Percentiles rank a stretch among this genome's conserved stretches.
Evolutionary conservation across 2,329 filamentous ascomycete genomes (phyloP).

Genomic region (Pseudopyrenochaeta lycopersici): DNA sequence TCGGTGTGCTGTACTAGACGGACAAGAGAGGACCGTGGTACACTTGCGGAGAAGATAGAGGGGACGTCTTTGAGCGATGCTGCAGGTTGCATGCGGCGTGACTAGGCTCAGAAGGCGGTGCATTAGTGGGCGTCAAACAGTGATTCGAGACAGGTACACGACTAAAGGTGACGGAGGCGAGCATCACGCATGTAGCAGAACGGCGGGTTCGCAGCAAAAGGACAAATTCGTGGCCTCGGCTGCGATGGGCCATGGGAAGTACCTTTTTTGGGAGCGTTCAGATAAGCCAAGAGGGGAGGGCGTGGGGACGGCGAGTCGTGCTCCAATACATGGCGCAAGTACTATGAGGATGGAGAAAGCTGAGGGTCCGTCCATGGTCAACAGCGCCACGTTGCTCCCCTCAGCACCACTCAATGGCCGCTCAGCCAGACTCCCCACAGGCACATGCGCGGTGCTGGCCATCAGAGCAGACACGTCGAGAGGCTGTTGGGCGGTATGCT

Average conservation of each 20-base stretch:
- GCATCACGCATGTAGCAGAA: slow-evolving; percentile 1
- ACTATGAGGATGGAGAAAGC: not conserved
- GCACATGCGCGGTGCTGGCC: not conserved
- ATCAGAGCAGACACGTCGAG: not conserved
- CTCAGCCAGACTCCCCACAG: not conserved
- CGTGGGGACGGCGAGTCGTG: not conserved
- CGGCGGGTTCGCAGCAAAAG: slow-evolving; percentile 9
- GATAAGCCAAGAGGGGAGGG: not conserved
- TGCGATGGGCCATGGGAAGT: too few species aligned
- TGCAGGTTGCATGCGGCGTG: slow-evolving; percentile 25
- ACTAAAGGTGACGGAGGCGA: not conserved
- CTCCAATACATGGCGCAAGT: slow-evolving; percentile 1
- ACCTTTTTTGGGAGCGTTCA: too few species aligned
- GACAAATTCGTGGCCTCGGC: not conserved
- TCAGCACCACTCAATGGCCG: not conserved
- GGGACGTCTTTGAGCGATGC: slow-evolving; percentile 12
- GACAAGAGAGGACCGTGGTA: not conserved
- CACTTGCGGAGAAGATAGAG: slow-evolving; percentile 1
- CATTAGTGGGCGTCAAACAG: slow-evolving; percentile 7
- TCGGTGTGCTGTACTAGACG: not conserved
- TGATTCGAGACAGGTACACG: slow-evolving; percentile 7
- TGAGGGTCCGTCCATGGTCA: too few species aligned
- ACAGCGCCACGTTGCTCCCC: slow-evolving; percentile 1
- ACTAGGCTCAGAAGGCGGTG: slow-evolving; percentile 14
- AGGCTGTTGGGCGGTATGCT: slow-evolving; percentile 1